A percentile compares a stretch with the other conserved stretches of the same genome.
phyloP scores from a whole-genome alignment of 371 early-diverging fungal genomes.

The Nematocida sp. region DNA sequence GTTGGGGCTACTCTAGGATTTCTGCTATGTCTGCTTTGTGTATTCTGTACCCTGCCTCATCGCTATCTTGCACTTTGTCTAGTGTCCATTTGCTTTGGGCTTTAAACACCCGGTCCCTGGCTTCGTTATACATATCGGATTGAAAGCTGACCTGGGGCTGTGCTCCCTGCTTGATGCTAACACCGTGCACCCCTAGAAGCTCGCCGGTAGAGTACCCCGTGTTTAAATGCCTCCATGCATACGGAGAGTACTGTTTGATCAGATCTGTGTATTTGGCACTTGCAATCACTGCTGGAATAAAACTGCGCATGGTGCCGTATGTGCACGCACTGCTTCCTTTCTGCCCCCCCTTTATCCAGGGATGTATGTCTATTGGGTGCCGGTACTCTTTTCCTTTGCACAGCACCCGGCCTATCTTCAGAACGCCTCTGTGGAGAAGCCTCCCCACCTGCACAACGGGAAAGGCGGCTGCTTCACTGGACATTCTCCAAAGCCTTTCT shows the following conservation, averaged over 20 bases:
- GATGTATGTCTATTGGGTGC: neutral
- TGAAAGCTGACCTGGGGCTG: neutral
- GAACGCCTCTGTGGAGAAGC: neutral
- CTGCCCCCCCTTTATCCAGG: neutral
- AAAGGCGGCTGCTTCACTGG: neutral
- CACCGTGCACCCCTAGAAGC: conserved; percentile 4
- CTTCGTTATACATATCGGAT: conserved; percentile 30
- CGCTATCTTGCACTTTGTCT: neutral
- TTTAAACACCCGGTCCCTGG: neutral
- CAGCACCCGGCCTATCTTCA: neutral
- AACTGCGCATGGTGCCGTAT: neutral
- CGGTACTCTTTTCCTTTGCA: neutral
- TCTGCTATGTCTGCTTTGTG: conserved; percentile 11
- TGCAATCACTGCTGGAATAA: conserved; percentile 2
- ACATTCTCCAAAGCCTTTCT: neutral
- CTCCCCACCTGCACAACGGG: neutral
- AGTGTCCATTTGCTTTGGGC: conserved; percentile 10
- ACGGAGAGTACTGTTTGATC: conserved; percentile 17
- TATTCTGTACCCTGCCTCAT: neutral
- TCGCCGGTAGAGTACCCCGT: conserved; percentile 1
- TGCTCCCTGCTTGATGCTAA: neutral
- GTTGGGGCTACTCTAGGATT: no score
- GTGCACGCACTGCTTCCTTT: neutral
- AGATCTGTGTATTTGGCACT: conserved; percentile 23
- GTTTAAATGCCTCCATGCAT: conserved; percentile 9